A percentile compares a stretch with the other conserved stretches of the same genome.
Conservation (phyloP, 805 yeast species). For the Saturnispora sekii region DNA sequence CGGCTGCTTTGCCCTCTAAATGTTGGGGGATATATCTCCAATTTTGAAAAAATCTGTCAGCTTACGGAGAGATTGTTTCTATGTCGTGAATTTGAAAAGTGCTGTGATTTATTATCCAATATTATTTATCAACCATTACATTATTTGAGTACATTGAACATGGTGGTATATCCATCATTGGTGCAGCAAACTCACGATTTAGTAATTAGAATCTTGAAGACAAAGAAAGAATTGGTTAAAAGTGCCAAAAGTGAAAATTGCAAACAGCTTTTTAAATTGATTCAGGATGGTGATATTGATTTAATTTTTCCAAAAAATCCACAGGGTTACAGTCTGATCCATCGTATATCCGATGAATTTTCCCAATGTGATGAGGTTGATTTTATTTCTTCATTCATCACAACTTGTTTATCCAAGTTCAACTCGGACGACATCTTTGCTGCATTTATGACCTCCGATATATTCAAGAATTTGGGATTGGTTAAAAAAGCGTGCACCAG, state of each 20-base stretch:
- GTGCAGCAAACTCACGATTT: neutral
- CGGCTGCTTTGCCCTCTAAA: neutral
- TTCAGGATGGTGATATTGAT: constrained; percentile 10
- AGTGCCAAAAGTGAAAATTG: constrained; percentile 5
- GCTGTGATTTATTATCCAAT: constrained; percentile 4
- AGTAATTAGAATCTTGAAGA: neutral
- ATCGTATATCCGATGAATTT: constrained; percentile 3
- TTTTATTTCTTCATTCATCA: constrained; percentile 5
- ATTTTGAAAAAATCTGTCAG: constrained; percentile 1
- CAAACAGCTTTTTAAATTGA: constrained; percentile 6
- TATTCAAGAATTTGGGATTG: constrained; percentile 3
- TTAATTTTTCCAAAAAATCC: constrained; percentile 3
- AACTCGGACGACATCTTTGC: constrained; percentile 8
- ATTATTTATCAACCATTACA: constrained; percentile 6
- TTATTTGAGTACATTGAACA: neutral
- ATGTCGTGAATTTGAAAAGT: neutral
- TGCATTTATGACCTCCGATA: constrained; percentile 5
- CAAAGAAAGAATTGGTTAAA: neutral
- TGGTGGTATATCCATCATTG: neutral
- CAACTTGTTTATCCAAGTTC: constrained; percentile 5
- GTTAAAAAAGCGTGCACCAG: neutral
- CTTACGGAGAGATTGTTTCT: neutral
- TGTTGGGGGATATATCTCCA: neutral
- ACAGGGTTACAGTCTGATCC: neutral
- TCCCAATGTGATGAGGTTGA: neutral